Conservation (phyloP, 768 basidiomycete species). For the Mycena latifolia region DNA sequence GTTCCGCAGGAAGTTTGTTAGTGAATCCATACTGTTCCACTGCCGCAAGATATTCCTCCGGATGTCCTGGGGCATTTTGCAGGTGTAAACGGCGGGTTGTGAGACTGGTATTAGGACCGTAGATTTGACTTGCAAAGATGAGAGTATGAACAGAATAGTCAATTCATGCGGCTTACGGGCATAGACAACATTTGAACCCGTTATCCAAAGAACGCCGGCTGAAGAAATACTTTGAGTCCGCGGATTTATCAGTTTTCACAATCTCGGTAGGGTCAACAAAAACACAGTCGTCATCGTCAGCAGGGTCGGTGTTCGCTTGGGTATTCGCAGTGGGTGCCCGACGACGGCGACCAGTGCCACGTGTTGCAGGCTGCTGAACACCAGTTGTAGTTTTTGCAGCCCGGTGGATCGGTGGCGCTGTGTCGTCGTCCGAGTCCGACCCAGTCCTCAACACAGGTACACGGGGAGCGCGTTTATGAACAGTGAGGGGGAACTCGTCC, state of each 20-base stretch:
- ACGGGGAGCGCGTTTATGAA: not conserved
- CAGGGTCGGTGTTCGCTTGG: no score
- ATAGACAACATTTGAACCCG: conserved; percentile 21
- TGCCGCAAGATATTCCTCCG: conserved; percentile 10
- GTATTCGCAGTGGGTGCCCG: no score
- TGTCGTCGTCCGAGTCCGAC: not conserved
- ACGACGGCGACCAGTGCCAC: no score
- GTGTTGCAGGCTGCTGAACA: no score
- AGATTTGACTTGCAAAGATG: conserved; percentile 12
- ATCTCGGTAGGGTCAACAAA: conserved; percentile 7
- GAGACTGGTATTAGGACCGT: conserved; percentile 9
- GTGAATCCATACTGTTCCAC: not conserved
- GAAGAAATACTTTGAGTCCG: no score
- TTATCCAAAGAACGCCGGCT: no score
- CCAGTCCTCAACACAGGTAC: not conserved
- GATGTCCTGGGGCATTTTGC: conserved; percentile 3
- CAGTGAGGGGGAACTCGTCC: no score
- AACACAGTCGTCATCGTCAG: conserved; percentile 8
- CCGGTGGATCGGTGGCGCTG: no score
- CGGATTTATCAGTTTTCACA: no score
- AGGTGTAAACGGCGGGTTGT: conserved; percentile 21
- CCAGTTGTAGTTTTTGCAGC: no score
- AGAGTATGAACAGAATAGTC: no score
- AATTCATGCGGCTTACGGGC: conserved; percentile 11
- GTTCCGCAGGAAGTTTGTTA: no score